Conservation (phyloP, 2,329 filamentous ascomycete species). For the Plectosphaerella cucumerina region DNA sequence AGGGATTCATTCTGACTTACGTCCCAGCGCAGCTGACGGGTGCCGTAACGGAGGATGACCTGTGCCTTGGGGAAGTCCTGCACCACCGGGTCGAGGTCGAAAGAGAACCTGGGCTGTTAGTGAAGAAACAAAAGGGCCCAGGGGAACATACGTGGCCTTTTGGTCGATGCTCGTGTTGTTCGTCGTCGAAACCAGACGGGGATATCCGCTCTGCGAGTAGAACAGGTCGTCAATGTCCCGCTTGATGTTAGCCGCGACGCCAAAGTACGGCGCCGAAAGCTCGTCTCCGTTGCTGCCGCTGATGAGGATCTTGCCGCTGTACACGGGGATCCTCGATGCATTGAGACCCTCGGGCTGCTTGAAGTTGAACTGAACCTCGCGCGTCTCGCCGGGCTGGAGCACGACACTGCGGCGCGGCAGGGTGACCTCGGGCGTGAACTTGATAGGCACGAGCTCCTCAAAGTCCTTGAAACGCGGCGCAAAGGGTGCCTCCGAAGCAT, state of each 20-base stretch:
- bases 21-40: slow-evolving; percentile 22
- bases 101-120: slow-evolving; percentile 8
- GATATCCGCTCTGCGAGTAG: slow-evolving; percentile 5
- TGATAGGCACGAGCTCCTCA: slow-evolving; percentile 1
- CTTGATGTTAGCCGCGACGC: slow-evolving; percentile 12
- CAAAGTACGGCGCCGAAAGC: slow-evolving; percentile 27
- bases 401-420: slow-evolving; percentile 1
- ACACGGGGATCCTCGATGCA: slow-evolving; percentile 22
- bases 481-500: background rate
- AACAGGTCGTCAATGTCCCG: slow-evolving; percentile 7
- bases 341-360: slow-evolving; percentile 15
- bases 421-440: slow-evolving; percentile 3
- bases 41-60: slow-evolving; percentile 15
- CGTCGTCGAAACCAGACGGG: slow-evolving; percentile 5
- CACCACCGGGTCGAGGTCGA: slow-evolving; percentile 15
- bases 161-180: background rate
- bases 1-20: background rate
- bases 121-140: slow-evolving; percentile 6
- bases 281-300: slow-evolving; percentile 24
- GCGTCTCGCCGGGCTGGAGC: slow-evolving; percentile 3
- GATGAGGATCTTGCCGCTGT: slow-evolving; percentile 28
- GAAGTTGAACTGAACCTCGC: slow-evolving; percentile 7
- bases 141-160: background rate
- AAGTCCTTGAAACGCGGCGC: slow-evolving; percentile 3
- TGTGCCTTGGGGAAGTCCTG: slow-evolving; percentile 22